Conservation (phyloP, 345 rosid species). For the Salix caprea region DNA sequence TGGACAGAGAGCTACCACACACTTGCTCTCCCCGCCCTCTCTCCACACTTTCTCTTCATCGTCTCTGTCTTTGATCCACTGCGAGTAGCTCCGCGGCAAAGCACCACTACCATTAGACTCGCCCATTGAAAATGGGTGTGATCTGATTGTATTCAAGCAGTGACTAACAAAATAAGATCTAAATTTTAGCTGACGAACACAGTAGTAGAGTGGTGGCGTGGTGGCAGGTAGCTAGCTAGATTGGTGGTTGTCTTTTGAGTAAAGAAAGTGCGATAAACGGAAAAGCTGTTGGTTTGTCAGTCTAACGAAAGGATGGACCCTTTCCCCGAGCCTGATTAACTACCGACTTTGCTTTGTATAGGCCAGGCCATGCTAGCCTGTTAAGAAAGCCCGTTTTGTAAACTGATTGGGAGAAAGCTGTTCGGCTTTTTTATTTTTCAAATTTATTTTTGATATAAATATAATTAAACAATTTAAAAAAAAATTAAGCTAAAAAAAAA, state of each 20-base stretch:
- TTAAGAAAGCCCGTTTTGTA: background rate
- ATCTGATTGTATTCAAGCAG: background rate
- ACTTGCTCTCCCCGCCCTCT: slow-evolving; percentile 38
- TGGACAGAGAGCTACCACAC: slow-evolving; percentile 49
- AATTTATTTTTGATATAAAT: no score
- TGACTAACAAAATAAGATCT: background rate
- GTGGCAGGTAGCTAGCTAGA: no score
- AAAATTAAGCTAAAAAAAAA: no score
- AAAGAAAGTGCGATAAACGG: no score
- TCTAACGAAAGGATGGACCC: no score
- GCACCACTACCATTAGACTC: slow-evolving; percentile 15
- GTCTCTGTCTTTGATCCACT: slow-evolving; percentile 28
- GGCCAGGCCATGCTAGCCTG: background rate
- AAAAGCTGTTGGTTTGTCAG: no score
- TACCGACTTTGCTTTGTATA: background rate
- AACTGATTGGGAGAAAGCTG: background rate
- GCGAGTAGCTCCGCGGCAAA: slow-evolving; percentile 32
- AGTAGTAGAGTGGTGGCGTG: no score
- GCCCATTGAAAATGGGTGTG: slow-evolving; percentile 30
- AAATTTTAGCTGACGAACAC: slow-evolving; percentile 2
- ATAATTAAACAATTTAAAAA: no score
- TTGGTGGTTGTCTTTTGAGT: no score
- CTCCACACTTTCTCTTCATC: slow-evolving; percentile 19
- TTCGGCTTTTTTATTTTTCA: no score
- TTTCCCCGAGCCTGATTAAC: no score